Base-by-base conservation (phyloP, 176 grass and related monocot genomes). In the Alopecurus myosuroides region DNA sequence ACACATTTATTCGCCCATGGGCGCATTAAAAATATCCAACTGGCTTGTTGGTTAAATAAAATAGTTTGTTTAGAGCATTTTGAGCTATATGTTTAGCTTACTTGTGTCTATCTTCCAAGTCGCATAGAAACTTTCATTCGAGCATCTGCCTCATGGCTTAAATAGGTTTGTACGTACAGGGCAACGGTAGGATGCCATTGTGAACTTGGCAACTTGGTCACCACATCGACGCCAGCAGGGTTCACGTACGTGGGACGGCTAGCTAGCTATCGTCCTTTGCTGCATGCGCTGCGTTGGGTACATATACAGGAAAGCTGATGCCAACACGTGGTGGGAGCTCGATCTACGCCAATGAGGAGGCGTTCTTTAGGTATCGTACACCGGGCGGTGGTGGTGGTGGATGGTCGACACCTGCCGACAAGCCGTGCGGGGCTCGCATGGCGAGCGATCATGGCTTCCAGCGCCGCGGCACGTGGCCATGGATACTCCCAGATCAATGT, bases 381-480 rank as follows among this genome's bases (percentile, higher is more conserved):
- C 57, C 25, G 57, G 57, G 6, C 15, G 50, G 11, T n/a, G 19
- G 52, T 55, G 81, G 40, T 48, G 62, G 39, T 82, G 82, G 86
- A 82, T 79, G 74, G 86, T 81, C 72, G 87, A 94, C 89, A 94
- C 78, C 81, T 94, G 89, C 84, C 81, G 84, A 94, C 89, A 94
- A 85, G 67, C 55, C 4, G 3, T 58, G 55, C 55, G 1, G 6
- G 28, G 84, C 66, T 82, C 86, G 76, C 92, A 89, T 94, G 92
- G 86, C 66, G 86, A 25, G 51, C 48, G 84, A 85, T 87, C 50
- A 89, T 84, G 88, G 84, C 82, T 56, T 85, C 86, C 86, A 87
- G 85, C 76, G 77, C 85, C 48, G 71, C 31, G 84, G 87, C 92
- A 94, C 89, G 89, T 92, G 89, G 76, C 72, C 55, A 49, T 89